Evolutionary conservation across 106 monocot species (phyloP).

Genomic region (Phalaenopsis aphrodite): DNA sequence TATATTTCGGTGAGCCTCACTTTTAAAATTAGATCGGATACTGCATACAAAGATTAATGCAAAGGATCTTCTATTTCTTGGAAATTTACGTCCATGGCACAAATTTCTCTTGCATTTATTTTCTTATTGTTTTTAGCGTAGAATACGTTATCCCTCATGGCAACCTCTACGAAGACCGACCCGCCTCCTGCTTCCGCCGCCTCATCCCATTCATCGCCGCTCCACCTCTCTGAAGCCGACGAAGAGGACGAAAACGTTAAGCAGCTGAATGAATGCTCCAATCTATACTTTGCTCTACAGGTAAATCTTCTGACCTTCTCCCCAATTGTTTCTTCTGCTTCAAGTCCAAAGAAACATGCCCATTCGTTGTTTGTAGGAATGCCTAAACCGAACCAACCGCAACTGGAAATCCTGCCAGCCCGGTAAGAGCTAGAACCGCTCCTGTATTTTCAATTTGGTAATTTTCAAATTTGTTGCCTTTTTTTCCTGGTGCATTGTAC

Average conservation of each 20-base stretch:
- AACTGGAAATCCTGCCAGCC: constrained; percentile 83
- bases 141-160: background rate
- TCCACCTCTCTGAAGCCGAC: constrained; percentile 60
- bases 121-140: too few relatives aligned
- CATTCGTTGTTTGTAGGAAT: constrained; percentile 43
- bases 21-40: too few relatives aligned
- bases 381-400: constrained; percentile 35
- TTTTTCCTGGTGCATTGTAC: background rate
- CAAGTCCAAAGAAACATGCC: background rate
- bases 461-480: background rate
- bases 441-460: background rate
- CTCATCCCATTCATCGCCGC: constrained; percentile 16
- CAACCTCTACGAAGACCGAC: background rate
- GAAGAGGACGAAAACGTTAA: constrained; percentile 95
- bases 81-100: too few relatives aligned
- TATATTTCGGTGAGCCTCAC: too few relatives aligned
- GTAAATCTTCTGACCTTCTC: background rate
- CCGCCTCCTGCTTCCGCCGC: background rate
- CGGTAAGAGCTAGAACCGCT: constrained; percentile 12
- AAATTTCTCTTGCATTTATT: too few relatives aligned
- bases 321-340: background rate
- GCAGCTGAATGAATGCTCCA: constrained; percentile 86
- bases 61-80: too few relatives aligned
- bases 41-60: too few relatives aligned
- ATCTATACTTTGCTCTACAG: constrained; percentile 77